Base-by-base conservation (phyloP, 768 basidiomycete species). In the Leccinum disarticulatum region DNA sequence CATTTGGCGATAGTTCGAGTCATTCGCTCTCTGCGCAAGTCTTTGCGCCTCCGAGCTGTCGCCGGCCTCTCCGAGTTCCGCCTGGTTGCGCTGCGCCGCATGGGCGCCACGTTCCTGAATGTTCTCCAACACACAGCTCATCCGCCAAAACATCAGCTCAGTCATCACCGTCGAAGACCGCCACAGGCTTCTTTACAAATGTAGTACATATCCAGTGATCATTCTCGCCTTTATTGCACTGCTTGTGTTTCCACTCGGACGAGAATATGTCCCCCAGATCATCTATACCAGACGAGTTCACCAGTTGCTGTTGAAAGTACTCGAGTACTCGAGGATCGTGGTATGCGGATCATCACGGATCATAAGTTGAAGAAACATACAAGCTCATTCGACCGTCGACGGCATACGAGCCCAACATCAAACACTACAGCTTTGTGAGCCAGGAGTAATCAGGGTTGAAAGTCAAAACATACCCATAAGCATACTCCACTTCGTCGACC, bases 401-500 rank as follows among this genome's bases (percentile, higher is more conserved):
- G 2, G 35, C 59, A 30, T 11, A 14, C 22, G 33, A 31, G 52
- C 38, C 50, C 50, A 55, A n/a, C 0, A 4, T 47, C 68, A 73
- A 41, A 73, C 71, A 1, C 73, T 74, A 38, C 27, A 57, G 15
- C 25, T 47, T 25, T 8, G 27, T 74, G 35, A 73, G 59, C 52
- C 25, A 27, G 28, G 22, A 43, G 49, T 9, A 51, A 31, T 48
- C 6, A 25, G 10, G 7, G 27, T 7, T 25, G 7, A 1, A 53
- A 28, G 27, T 47, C 31, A 30, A 57, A 48, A 81, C 87, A 71
- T 72, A 87, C 90, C 90, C 90, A 65, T 91, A 92, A 59, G 87
- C 90, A 73, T 91, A 91, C 69, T 94, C 93, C 7, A 94, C 92
- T 73, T 94, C 92, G 64, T 94, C 92, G 15, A 94, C 91, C 53